These are phyloP conservation scores for Stachybotrys echinatus DNA, from an alignment of 2,329 filamentous ascomycete species.

Conservation along the genomic window DNA sequence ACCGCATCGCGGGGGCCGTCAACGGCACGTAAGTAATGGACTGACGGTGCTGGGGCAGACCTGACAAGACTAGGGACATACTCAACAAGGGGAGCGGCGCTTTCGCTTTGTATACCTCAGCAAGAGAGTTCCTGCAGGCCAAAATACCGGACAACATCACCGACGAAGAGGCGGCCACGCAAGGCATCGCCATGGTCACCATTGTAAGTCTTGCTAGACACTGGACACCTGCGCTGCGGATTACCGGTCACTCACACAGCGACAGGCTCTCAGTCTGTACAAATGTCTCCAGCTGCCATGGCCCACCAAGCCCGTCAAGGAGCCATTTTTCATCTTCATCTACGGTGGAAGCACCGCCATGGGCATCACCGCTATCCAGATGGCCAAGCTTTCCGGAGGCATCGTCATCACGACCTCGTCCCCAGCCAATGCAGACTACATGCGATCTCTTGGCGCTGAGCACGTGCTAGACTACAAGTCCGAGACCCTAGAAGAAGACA, in stretches of 20 bases:
- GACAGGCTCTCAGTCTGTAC: constrained; percentile 43
- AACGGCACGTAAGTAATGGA: constrained; percentile 23
- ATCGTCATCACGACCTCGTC: constrained; percentile 34
- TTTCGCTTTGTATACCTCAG: constrained; percentile 32
- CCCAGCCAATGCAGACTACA: constrained; percentile 32
- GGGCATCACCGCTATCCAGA: constrained; percentile 41
- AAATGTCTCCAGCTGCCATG: constrained; percentile 38
- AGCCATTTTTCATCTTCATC: constrained; percentile 30
- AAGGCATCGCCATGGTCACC: constrained; percentile 35
- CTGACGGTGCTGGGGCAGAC: neutral
- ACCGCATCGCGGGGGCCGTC: constrained; percentile 35
- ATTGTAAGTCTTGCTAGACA: constrained; percentile 20
- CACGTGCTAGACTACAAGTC: constrained; percentile 36
- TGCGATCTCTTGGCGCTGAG: constrained; percentile 34
- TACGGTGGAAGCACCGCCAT: constrained; percentile 46
- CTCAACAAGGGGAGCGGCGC: constrained; percentile 20
- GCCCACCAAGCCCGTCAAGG: constrained; percentile 33
- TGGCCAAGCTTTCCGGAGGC: constrained; percentile 28
- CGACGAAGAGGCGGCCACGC: constrained; percentile 38
- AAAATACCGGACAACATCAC: constrained; percentile 37
- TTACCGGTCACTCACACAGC: too few species aligned
- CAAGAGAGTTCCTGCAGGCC: constrained; percentile 34
- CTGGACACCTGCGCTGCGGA: too few species aligned
- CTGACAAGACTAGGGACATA: neutral
- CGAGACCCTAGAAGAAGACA: constrained; percentile 8